phyloP scores from a whole-genome alignment of 805 yeast species.

The Wickerhamiella galacta region DNA sequence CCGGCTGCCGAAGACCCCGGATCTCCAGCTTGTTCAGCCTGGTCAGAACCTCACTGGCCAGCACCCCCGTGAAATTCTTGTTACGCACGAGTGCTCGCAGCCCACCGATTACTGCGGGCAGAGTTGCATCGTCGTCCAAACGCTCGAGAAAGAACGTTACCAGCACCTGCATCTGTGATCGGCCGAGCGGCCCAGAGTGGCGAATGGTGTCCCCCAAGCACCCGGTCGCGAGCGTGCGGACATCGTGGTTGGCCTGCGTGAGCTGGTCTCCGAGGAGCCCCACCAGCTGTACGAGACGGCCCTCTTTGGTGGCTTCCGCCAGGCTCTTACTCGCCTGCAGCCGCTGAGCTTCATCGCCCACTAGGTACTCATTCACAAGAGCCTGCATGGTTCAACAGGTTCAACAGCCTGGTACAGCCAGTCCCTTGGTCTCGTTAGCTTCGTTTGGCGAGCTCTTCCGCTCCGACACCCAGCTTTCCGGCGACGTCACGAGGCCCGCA shows the following conservation, averaged over 20 bases:
- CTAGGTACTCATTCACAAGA: constrained; percentile 15
- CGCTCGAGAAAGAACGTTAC: constrained; percentile 43
- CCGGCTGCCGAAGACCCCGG: constrained; percentile 16
- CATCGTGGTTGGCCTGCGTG: constrained; percentile 38
- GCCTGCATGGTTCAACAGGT: constrained; percentile 8
- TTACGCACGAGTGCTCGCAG: constrained; percentile 28
- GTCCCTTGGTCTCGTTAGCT: no score
- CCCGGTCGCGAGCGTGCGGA: constrained; percentile 30
- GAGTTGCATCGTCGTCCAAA: constrained; percentile 43
- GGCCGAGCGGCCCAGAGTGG: constrained; percentile 20
- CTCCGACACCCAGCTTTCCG: no score
- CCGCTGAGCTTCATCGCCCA: constrained; percentile 7
- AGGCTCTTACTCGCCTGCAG: constrained; percentile 2
- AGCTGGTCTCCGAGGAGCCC: constrained; percentile 42
- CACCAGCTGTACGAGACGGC: constrained; percentile 25
- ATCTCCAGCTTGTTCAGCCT: constrained; percentile 17
- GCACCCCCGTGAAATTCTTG: constrained; percentile 25
- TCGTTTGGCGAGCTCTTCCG: no score
- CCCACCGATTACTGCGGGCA: constrained; percentile 38
- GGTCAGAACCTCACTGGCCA: constrained; percentile 22
- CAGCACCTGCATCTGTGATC: constrained; percentile 23
- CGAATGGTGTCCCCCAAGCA: constrained; percentile 28
- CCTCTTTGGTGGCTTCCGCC: constrained; percentile 1
- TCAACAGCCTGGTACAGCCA: not conserved
- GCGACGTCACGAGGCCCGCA: no score